A percentile compares a stretch with the other conserved stretches of the same genome.
These are phyloP conservation scores for Thermothelomyces thermophilus DNA, from an alignment of 2,329 filamentous ascomycete genomes.

Conservation along the genomic window DNA sequence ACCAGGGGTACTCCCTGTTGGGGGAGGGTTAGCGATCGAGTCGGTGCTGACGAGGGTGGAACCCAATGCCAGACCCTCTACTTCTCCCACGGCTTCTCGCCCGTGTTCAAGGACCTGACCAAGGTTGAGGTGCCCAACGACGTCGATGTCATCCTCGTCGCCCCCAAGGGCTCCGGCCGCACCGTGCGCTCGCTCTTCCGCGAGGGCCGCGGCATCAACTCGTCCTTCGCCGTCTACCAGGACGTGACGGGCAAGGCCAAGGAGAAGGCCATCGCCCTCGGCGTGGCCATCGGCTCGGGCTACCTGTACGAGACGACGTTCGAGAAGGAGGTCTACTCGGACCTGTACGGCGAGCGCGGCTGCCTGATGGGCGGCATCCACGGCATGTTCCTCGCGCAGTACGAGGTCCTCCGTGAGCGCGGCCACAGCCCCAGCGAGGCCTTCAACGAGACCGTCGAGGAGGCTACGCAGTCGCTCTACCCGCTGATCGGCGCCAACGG, in stretches of 20 bases:
- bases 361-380: constrained; percentile 99
- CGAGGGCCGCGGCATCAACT: constrained; percentile 99
- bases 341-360: constrained; percentile 98
- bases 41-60: constrained; percentile 9
- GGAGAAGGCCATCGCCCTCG: constrained; percentile 95
- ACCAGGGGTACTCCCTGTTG: constrained; percentile 7
- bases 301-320: constrained; percentile 99
- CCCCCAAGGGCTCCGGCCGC: constrained; percentile 97
- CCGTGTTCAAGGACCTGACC: constrained; percentile 99
- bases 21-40: neutral
- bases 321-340: constrained; percentile 99
- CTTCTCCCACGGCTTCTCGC: constrained; percentile 99
- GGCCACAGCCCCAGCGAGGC: constrained; percentile 97
- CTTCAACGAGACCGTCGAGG: constrained; percentile 99
- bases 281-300: constrained; percentile 92
- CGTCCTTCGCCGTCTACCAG: constrained; percentile 95
- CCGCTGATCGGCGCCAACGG: constrained; percentile 94
- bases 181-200: constrained; percentile 98
- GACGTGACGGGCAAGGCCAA: constrained; percentile 96
- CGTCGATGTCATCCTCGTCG: constrained; percentile 98
- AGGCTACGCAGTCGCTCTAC: constrained; percentile 97
- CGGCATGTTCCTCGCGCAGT: constrained; percentile 99
- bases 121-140: constrained; percentile 94
- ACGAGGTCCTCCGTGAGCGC: constrained; percentile 98
- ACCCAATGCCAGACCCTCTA: constrained; percentile 72